These are phyloP conservation scores for Ceratocystis cacaofunesta DNA, from an alignment of 2,329 filamentous ascomycete genomes.

Conservation along the genomic window DNA sequence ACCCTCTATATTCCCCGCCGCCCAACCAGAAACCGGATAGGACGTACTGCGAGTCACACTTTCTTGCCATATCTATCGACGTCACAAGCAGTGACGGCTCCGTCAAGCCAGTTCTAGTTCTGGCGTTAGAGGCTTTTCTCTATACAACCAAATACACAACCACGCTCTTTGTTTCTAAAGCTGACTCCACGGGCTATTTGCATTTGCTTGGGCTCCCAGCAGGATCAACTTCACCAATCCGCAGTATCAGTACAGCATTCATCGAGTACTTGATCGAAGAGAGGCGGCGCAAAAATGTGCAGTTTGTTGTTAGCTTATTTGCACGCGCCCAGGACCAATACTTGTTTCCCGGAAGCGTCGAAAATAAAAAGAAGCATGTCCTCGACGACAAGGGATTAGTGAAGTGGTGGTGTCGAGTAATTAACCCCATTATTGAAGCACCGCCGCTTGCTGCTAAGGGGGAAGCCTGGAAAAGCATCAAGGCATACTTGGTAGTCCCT, in stretches of 20 bases:
- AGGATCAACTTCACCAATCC: conserved; percentile 56
- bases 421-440: conserved; percentile 56
- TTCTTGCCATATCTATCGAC: conserved; percentile 39
- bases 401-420: conserved; percentile 85
- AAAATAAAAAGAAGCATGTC: conserved; percentile 76
- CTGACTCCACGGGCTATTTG: conserved; percentile 86
- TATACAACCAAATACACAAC: conserved; percentile 70
- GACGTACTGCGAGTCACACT: conserved; percentile 81
- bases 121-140: conserved; percentile 75
- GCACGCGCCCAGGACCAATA: conserved; percentile 87
- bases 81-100: conserved; percentile 18
- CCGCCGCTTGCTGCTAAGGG: conserved; percentile 24
- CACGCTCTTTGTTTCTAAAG: conserved; percentile 90
- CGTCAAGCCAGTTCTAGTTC: conserved; percentile 47
- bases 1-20: conserved; percentile 65
- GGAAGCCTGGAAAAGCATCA: conserved; percentile 33
- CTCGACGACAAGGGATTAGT: conserved; percentile 80
- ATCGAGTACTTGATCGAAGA: conserved; percentile 57
- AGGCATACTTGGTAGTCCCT: conserved; percentile 74
- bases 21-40: conserved; percentile 55
- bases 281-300: conserved; percentile 47
- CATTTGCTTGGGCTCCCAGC: conserved; percentile 48
- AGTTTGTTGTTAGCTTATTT: conserved; percentile 74
- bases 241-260: conserved; percentile 59
- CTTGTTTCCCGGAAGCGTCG: conserved; percentile 79